Percentiles rank a stretch among this genome's conserved stretches.
Evolutionary conservation across 2,329 filamentous ascomycete genomes (phyloP).

Genomic region (Arthrobotrys musiformis): DNA sequence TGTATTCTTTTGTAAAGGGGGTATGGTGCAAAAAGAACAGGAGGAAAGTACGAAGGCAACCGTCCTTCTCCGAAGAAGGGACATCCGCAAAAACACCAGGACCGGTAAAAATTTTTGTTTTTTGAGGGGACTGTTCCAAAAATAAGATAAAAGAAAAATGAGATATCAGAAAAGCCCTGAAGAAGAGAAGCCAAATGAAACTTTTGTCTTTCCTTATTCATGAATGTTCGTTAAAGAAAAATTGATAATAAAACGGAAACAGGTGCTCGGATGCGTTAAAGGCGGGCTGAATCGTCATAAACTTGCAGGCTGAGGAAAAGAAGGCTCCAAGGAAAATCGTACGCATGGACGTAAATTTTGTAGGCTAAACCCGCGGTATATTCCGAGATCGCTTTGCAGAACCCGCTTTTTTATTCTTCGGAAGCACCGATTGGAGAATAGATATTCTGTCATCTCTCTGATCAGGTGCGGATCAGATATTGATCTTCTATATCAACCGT

Average conservation of each 20-base stretch:
- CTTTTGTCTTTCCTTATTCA: constrained; percentile 56
- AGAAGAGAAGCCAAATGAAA: constrained; percentile 54
- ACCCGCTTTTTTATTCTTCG: not conserved
- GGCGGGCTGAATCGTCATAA: constrained; percentile 24
- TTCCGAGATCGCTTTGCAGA: not conserved
- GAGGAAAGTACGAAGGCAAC: constrained; percentile 25
- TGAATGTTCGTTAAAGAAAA: constrained; percentile 46
- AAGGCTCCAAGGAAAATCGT: constrained; percentile 38
- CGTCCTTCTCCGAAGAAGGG: constrained; percentile 41
- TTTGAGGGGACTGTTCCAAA: constrained; percentile 35
- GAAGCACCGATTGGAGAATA: constrained; percentile 7
- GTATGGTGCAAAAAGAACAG: constrained; percentile 47
- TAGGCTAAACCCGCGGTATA: constrained; percentile 16
- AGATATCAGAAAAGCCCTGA: constrained; percentile 42
- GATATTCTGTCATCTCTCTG: constrained; percentile 13
- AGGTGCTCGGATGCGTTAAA: constrained; percentile 26
- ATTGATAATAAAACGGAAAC: constrained; percentile 4
- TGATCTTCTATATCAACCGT: constrained; percentile 12
- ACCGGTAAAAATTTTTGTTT: constrained; percentile 42
- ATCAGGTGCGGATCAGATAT: constrained; percentile 20
- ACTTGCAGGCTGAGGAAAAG: constrained; percentile 19
- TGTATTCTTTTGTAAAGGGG: constrained; percentile 55
- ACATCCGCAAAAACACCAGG: constrained; percentile 43
- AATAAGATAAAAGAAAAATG: constrained; percentile 17
- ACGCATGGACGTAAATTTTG: not conserved